These are phyloP conservation scores for Globisporangium middletonii DNA, from an alignment of 352 stramenopile species.

Conservation along the genomic window DNA sequence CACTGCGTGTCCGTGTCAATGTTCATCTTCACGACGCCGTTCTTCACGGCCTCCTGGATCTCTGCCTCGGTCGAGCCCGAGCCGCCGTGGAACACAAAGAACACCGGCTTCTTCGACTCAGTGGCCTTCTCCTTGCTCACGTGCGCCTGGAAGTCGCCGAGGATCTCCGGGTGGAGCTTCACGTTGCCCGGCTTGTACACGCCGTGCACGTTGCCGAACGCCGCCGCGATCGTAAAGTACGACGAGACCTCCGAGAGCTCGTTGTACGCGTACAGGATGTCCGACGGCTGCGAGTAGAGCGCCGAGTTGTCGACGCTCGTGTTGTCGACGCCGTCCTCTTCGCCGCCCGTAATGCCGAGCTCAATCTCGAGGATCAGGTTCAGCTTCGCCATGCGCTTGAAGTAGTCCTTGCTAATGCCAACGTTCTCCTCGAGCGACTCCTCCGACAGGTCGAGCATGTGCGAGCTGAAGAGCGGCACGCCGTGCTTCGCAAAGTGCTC, in stretches of 20 bases:
- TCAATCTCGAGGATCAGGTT: conserved; percentile 97
- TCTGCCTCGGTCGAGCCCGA: conserved; percentile 95
- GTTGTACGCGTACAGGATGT: conserved; percentile 95
- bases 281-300: conserved; percentile 91
- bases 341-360: conserved; percentile 96
- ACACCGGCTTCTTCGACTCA: conserved; percentile 92
- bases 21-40: conserved; percentile 99
- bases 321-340: conserved; percentile 99
- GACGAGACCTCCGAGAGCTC: conserved; percentile 88
- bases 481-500: conserved; percentile 94
- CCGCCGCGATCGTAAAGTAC: conserved; percentile 95
- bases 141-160: conserved; percentile 94
- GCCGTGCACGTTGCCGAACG: conserved; percentile 97
- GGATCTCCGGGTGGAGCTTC: conserved; percentile 96
- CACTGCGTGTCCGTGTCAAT: conserved; percentile 99
- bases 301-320: conserved; percentile 90
- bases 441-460: conserved; percentile 99
- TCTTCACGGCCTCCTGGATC: conserved; percentile 95
- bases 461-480: conserved; percentile 94
- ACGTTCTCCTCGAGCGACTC: conserved; percentile 98
- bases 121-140: conserved; percentile 61
- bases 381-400: conserved; percentile 96
- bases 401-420: conserved; percentile 95
- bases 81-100: conserved; percentile 99
- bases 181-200: conserved; percentile 99